Evolutionary conservation across 129 eudicot genomes (phyloP).

Genomic region (Centaurea solstitialis): DNA sequence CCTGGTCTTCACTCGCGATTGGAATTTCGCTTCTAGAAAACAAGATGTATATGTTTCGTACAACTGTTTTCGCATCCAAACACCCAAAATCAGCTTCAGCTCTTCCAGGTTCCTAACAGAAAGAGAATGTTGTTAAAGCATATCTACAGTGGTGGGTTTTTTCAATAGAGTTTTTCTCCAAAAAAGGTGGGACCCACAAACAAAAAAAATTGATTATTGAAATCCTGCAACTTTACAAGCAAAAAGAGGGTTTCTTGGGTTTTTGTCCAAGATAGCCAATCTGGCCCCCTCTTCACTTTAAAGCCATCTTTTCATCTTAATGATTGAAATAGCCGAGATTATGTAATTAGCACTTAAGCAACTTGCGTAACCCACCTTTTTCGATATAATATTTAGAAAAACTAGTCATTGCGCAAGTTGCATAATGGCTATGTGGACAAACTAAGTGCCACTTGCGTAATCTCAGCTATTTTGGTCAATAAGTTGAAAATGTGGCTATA

Average conservation of each 20-base stretch:
- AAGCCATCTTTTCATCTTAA: neutral
- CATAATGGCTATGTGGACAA: no score
- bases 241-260: neutral
- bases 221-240: no score
- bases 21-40: slow-evolving; percentile 34
- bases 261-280: neutral
- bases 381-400: no score
- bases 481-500: no score
- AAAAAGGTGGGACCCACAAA: neutral
- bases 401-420: neutral
- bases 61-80: slow-evolving; percentile 28
- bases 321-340: no score
- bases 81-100: slow-evolving; percentile 42
- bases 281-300: neutral
- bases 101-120: slow-evolving; percentile 42
- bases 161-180: neutral
- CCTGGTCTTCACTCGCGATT: slow-evolving; percentile 31
- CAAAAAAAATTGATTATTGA: neutral
- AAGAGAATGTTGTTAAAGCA: neutral
- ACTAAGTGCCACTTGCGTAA: neutral
- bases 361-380: no score
- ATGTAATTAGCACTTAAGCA: no score
- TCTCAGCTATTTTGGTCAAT: neutral
- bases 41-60: slow-evolving; percentile 35
- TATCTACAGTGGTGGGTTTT: neutral